Base-by-base conservation (phyloP, 768 basidiomycete genomes). In the Podaxis pistillaris region DNA sequence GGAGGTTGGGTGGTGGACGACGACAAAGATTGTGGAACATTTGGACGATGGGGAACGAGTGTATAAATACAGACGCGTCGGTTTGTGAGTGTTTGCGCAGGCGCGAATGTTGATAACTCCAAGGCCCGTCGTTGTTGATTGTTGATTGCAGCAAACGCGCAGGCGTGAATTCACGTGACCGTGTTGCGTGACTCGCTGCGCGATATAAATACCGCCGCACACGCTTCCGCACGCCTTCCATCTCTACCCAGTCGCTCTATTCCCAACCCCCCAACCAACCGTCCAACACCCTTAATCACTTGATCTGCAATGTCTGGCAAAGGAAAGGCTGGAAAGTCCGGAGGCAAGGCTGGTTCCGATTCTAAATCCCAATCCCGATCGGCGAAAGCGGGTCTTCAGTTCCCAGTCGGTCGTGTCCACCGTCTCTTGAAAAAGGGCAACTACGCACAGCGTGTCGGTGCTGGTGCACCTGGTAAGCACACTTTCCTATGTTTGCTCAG, bases 391-490 rank as follows among this genome's bases (percentile, higher is more conserved):
- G 90, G 90, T 62, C 1, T 90, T 55, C 89, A 91, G 74, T 91
- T 91, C 78, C 94, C 93, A 44, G 94, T 96, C 70, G 93, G 94
- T 79, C 91, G 94, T 87, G 88, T 95, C 68, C 92, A 94, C 74
- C 89, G 93, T 83, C 83, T 91, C 65, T 75, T 96, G 70, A 92
- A 94, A 82, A 85, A 83, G 74, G 91, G 91, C 64, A 91, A 91
- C 79, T 93, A 92, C 68, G 89, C 91, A 36, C 88, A 88, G 71
- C 91, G 94, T 72, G 86, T 96, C 67, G 94, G 93, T 73, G 87
- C 38, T 33, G 46, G n/a, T 58, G 24, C 26, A 47, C 19, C 46
- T 64, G 93, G 93, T 76, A 91, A 89, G 89, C 90, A 64, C 30
- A 76, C 72, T 12, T 7, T 8, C 33, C 37, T 4, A 22, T 8